Evolutionary conservation across 1,284 basidiomycete species (phyloP).

Genomic region (Porogramme epimiltina): DNA sequence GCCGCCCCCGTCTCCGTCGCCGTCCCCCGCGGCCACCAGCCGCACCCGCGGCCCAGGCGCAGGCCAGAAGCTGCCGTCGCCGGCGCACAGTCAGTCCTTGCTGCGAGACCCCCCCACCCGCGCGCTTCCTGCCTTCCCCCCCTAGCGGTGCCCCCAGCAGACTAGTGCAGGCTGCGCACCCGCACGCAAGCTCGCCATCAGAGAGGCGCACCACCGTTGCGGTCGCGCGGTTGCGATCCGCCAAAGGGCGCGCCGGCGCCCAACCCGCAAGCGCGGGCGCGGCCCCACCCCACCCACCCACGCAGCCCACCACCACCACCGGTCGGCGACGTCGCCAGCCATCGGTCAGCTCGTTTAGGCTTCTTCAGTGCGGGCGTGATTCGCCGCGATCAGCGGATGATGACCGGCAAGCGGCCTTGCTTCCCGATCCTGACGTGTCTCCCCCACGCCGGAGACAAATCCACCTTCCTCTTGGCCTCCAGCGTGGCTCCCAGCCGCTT

Average conservation of each 20-base stretch:
- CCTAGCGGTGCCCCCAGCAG: no score
- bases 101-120: no score
- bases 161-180: no score
- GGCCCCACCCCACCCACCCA: no score
- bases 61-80: not conserved
- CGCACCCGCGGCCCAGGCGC: not conserved
- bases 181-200: not conserved
- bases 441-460: slow-evolving; percentile 4
- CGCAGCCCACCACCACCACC: no score
- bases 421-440: not conserved
- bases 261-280: no score
- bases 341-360: not conserved
- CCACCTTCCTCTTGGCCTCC: no score
- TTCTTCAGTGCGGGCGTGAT: slow-evolving; percentile 4
- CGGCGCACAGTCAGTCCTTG: no score
- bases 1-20: slow-evolving; percentile 8
- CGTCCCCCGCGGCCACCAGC: not conserved
- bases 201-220: not conserved
- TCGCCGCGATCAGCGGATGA: slow-evolving; percentile 25
- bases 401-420: slow-evolving; percentile 15
- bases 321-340: no score
- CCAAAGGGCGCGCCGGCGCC: no score
- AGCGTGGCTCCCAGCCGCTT: not conserved
- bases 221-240: no score
- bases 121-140: no score